These are phyloP conservation scores for Colletotrichum noveboracense DNA, from an alignment of 2,329 filamentous ascomycete species.

Conservation along the genomic window DNA sequence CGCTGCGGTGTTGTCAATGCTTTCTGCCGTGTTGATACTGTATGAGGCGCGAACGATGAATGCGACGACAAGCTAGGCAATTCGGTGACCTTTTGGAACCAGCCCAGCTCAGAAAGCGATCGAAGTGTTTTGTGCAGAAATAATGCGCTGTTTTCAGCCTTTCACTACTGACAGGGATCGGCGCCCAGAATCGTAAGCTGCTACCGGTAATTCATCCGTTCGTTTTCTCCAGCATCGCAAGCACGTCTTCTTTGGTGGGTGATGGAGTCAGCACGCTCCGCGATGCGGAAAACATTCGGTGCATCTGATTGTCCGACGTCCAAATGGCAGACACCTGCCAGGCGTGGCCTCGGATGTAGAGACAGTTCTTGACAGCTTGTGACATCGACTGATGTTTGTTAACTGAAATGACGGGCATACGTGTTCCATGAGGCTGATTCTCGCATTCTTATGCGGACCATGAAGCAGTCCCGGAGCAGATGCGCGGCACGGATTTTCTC, in stretches of 20 bases:
- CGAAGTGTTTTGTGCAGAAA: neutral
- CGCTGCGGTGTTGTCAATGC: no score
- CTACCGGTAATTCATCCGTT: neutral
- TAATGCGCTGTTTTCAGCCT: no score
- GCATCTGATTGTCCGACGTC: neutral
- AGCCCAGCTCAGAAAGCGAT: neutral
- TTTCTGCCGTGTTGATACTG: neutral
- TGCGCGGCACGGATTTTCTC: neutral
- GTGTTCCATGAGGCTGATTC: neutral
- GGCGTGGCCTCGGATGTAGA: neutral
- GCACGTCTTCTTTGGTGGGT: neutral
- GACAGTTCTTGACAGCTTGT: neutral
- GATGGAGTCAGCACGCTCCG: neutral
- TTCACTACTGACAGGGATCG: no score
- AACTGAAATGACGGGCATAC: neutral
- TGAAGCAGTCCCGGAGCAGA: neutral
- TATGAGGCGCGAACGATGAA: fast-evolving
- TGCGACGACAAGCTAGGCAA: neutral
- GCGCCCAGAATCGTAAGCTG: neutral
- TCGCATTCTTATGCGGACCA: neutral
- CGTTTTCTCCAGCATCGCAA: neutral
- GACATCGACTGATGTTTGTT: neutral
- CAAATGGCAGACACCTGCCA: neutral
- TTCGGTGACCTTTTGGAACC: neutral
- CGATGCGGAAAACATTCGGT: neutral